Base-by-base conservation (phyloP, 1,139 yeast species). In the Blastobotrys malaysiensis region DNA sequence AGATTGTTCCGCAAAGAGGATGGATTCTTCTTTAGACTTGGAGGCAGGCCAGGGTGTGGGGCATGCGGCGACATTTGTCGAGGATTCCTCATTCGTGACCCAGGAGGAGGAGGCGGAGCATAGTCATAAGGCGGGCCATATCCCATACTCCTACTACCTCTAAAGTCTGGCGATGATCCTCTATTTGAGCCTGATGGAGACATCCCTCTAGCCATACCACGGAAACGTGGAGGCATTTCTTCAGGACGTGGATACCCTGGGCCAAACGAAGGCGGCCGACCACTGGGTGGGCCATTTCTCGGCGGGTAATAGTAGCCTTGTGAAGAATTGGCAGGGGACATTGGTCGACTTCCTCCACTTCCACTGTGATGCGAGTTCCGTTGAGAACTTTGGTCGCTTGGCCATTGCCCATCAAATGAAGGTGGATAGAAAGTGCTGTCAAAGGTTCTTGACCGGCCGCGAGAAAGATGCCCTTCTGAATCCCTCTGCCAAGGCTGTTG, bases 1-100 rank as follows among this genome's bases (percentile, higher is more conserved):
- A 61, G 52, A 43, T 57, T 57, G 44, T 57, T 46, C 9, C 63
- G 52, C 21, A 61, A 31, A 13, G 39, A 3, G n/a, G 39, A 31
- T 7, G 11, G 39, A 7, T 31, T 31, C 39, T 31, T 31, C 39
- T 16, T 31, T 16, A 31, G 49, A 21, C 49, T 48, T n/a, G 54
- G 46, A 21, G 52, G 52, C 7, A 27, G 31, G 4, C 51, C 48
- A 2, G 43, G 18, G 27, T 49, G 21, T 9, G 11, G 14, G 24
- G 39, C 43, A 21, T 27, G 21, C 16, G 52, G 48, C 13, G 52
- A 39, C 27, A 31, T 45, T n/a, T 45, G 27, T 13, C 46, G 45
- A 7, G 39, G 26, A 19, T 39, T 39, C 45, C 21, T 36, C 50
- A 48, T 48, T 36, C 51, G 43, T 19, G 31, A 44, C 9, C 47